Base-by-base conservation (phyloP, 1,284 basidiomycete genomes). In the Ganoderma lucidum region DNA sequence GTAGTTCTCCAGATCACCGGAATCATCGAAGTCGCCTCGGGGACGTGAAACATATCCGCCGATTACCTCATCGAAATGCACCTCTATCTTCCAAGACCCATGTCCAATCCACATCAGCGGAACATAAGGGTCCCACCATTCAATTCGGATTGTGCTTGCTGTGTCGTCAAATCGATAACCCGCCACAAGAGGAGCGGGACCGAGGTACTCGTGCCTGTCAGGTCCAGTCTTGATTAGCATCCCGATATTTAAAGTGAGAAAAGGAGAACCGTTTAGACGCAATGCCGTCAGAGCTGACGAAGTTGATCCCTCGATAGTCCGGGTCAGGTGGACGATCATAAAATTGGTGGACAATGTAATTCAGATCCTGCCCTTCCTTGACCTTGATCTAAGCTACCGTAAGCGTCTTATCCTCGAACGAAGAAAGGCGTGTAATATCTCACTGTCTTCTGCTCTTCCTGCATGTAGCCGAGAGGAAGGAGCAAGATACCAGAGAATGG, bases 401-500 rank as follows among this genome's bases (percentile, higher is more conserved):
- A 17, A 45, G 44, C n/a, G 15, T 17, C 15, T 45, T 2, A 45
- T 6, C 44, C 3, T 17, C 44, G 19, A 19, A 45, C 15, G 17
- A 12, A 12, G 44, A 12, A 12, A 19, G 17, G n/a, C 44, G 12
- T 6, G n/a, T 17, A 45, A 19, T 19, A n/a, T n/a, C 44, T 45
- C 44, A 45, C 44, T 6, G 53, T 30, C 53, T 56, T 56, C 28
- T 35, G 9, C 14, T 56, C 53, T 5, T 56, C 53, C 23, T 32
- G 53, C 53, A 56, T 56, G 23, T 56, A 30, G 6, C 53, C 53
- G 10, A 56, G 59, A 35, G 59, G 59, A 39, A 61, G 41, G 41
- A 66, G 65, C 51, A 23, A 86, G 87, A 87, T 88, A 72, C 88
- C 86, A 0, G 83, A 80, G 39, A 88, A 88, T 0, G 88, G 88